Base-by-base conservation (phyloP, 371 early-diverging fungal species). In the Circinella umbellata region DNA sequence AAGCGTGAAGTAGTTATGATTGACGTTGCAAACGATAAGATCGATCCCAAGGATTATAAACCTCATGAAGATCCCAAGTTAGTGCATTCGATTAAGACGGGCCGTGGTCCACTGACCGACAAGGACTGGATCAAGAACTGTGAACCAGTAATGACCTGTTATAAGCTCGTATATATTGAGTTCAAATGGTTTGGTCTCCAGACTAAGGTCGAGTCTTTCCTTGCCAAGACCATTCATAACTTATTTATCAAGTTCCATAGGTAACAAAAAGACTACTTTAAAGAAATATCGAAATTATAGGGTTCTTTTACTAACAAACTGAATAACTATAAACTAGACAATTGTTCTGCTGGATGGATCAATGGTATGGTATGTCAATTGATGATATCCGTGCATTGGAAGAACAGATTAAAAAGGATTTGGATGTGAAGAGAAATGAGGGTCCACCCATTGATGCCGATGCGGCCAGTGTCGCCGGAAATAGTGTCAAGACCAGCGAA, bases 71-170 rank as follows among this genome's bases (percentile, higher is more conserved):
- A 92, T 70, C 92, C 92, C 54, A 89, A 82, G 49, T 65, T 76
- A n/a, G 86, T 76, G 76, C 79, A 85, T 63, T 90, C 92, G 4
- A 66, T 81, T 47, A 91, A 91, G 83, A 87, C 92, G 0, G 86
- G 85, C 7, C 88, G 92, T 69, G 92, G 92, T 42, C 92, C 92
- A 42, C 77, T 92, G 61, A 80, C 63, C 17, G 72, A 72, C 15
- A 71, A 73, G 9, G 67, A 78, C 51, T 76, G 76, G 78, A 60
- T 69, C 61, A 64, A 88, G 72, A 87, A 76, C 0, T 88, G 85
- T 63, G 88, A 88, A 48, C 92, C 92, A 3, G 86, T 88, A 20
- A 92, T 92, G 92, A 91, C 92, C 3, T 91, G 92, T 74, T 92
- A 92, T 79, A 92, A 92, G 75, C 79, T 91, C 63, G 89, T 91